A percentile compares a stretch with the other conserved stretches of the same genome.
Evolutionary conservation across 1,284 basidiomycete species (phyloP).

Genomic region (Exobasidium rhododendri): DNA sequence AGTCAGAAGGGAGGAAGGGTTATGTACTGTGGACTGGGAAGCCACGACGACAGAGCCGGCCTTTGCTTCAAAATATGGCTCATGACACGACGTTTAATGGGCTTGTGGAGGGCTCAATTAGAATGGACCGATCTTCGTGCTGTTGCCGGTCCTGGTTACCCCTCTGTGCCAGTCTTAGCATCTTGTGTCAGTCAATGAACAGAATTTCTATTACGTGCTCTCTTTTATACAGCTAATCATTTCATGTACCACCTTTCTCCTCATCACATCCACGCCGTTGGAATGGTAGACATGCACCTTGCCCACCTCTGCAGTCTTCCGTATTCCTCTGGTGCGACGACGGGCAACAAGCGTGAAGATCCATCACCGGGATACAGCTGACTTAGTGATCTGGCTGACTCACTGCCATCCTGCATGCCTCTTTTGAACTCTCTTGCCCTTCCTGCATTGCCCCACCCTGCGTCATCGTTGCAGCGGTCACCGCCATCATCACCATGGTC

Average conservation of each 20-base stretch:
- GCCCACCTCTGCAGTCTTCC: constrained; percentile 75
- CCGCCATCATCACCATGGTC: not conserved
- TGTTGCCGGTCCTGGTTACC: no score
- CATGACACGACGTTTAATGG: no score
- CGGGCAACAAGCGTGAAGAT: constrained; percentile 59
- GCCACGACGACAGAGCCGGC: no score
- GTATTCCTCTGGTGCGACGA: constrained; percentile 76
- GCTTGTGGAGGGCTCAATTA: no score
- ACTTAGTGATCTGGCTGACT: not conserved
- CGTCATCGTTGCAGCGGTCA: not conserved
- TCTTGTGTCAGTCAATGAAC: no score
- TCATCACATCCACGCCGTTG: constrained; percentile 67
- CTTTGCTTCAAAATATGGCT: no score
- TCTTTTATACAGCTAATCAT: no score
- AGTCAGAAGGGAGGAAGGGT: not conserved
- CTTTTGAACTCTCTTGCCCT: not conserved
- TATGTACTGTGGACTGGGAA: no score
- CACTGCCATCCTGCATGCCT: not conserved
- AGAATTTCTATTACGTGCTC: no score
- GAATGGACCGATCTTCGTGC: no score
- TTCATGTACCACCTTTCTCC: not conserved
- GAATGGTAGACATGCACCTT: constrained; percentile 69
- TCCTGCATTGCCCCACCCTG: not conserved
- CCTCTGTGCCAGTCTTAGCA: no score
- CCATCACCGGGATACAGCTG: constrained; percentile 16